Conservation (phyloP, 2,329 filamentous ascomycete genomes). For the Colletotrichum trifolii region DNA sequence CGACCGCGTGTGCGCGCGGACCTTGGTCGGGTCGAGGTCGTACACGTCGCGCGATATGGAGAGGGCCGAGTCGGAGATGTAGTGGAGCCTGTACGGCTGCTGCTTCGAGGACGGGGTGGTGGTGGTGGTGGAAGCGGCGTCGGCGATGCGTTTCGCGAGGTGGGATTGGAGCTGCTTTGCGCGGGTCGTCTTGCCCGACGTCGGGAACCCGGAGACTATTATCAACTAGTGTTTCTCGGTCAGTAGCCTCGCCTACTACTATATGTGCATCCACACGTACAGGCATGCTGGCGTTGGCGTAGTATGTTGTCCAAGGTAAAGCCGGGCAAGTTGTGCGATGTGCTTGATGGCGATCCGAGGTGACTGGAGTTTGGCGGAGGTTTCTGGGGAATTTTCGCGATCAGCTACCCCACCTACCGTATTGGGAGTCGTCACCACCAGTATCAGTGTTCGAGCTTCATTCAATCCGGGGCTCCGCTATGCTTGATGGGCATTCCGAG, state of each 20-base stretch:
- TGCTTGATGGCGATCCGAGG: neutral
- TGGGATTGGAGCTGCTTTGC: constrained; percentile 74
- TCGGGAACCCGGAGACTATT: constrained; percentile 74
- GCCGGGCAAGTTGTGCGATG: neutral
- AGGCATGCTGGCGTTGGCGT: constrained; percentile 25
- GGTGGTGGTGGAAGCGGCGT: constrained; percentile 39
- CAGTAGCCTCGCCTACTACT: neutral
- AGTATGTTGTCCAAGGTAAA: neutral
- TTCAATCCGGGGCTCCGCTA: neutral
- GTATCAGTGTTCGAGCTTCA: constrained; percentile 8
- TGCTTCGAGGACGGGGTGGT: constrained; percentile 37
- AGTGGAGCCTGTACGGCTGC: constrained; percentile 72
- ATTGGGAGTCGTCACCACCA: constrained; percentile 3
- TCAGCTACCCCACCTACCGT: constrained; percentile 34
- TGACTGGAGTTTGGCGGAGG: constrained; percentile 18
- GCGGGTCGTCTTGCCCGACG: constrained; percentile 75
- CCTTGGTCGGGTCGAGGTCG: constrained; percentile 64
- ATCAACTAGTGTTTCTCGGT: constrained; percentile 67
- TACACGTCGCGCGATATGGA: constrained; percentile 78
- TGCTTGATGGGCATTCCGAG: too few species aligned
- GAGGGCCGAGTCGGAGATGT: constrained; percentile 79
- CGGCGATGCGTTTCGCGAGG: constrained; percentile 68
- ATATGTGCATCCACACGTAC: neutral
- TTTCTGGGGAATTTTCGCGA: constrained; percentile 22
- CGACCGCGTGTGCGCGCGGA: constrained; percentile 71